Evolutionary conservation across 140 eudicot species (phyloP).

Genomic region (Ambrosia hybrid): DNA sequence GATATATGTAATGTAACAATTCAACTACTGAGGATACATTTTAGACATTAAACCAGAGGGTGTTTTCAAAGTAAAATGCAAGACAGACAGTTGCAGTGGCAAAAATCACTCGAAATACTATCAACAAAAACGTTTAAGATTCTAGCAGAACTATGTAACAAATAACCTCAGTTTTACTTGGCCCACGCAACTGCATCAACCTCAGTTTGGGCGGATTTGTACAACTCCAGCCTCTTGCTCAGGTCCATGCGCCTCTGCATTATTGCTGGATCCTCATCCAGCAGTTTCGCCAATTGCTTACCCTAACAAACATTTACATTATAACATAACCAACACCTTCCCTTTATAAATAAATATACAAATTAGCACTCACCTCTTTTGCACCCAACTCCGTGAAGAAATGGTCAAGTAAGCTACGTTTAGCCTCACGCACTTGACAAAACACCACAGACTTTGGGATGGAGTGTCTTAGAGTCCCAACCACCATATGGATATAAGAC

Average conservation of each 20-base stretch:
- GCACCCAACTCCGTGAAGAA: slow-evolving; percentile 85
- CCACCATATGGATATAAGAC: slow-evolving; percentile 86
- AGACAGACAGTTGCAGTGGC: no score
- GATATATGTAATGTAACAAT: no score
- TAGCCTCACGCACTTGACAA: slow-evolving; percentile 99
- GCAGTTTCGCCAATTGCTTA: slow-evolving; percentile 67
- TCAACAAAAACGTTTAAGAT: neutral
- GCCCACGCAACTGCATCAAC: slow-evolving; percentile 94
- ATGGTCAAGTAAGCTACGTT: slow-evolving; percentile 85
- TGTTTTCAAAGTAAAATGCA: no score
- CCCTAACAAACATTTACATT: slow-evolving; percentile 38
- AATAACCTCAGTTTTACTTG: slow-evolving; percentile 37
- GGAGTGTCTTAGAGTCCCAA: slow-evolving; percentile 73
- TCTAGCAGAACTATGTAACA: no score
- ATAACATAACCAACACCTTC: neutral
- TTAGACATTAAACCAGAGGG: no score
- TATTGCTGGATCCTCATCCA: slow-evolving; percentile 96
- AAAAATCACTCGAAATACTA: neutral
- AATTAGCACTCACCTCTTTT: slow-evolving; percentile 59
- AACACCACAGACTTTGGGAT: slow-evolving; percentile 86
- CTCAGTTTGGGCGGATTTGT: slow-evolving; percentile 90
- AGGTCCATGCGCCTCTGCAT: slow-evolving; percentile 87
- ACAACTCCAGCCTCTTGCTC: slow-evolving; percentile 84
- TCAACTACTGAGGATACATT: no score
- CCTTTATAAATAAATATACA: neutral